phyloP scores from a whole-genome alignment of 169 alveolate genomes.

The Neospora caninum region DNA sequence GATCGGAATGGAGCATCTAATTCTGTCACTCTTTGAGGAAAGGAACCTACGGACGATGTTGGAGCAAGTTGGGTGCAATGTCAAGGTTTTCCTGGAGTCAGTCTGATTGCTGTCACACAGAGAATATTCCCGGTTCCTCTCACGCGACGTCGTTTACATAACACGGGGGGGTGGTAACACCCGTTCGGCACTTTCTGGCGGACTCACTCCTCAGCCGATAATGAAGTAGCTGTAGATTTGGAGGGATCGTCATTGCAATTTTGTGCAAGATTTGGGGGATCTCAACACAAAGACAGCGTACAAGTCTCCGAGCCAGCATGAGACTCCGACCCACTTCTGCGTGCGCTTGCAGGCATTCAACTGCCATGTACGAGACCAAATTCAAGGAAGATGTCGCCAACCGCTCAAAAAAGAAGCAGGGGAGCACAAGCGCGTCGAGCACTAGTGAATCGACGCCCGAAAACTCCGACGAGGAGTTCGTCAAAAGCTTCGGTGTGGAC shows the following conservation, averaged over 20 bases:
- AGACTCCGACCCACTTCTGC: no score
- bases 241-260: no score
- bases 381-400: background rate
- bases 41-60: background rate
- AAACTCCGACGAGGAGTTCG: background rate
- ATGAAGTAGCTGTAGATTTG: no score
- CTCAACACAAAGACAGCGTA: no score
- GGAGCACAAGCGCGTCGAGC: background rate
- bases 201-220: no score
- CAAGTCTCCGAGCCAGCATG: no score
- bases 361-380: slow-evolving; percentile 1
- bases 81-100: slow-evolving; percentile 19
- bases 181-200: no score
- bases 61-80: slow-evolving; percentile 18
- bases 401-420: background rate
- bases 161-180: no score
- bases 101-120: background rate
- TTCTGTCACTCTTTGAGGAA: background rate
- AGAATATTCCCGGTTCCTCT: no score
- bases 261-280: no score
- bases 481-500: background rate
- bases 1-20: slow-evolving; percentile 19
- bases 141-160: no score
- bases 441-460: background rate
- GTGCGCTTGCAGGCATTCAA: background rate